Evolutionary conservation across 108 stramenopile species (phyloP), one percentile per base, ranked within the genome.

Genomic region (Nitzschia sp.): DNA sequence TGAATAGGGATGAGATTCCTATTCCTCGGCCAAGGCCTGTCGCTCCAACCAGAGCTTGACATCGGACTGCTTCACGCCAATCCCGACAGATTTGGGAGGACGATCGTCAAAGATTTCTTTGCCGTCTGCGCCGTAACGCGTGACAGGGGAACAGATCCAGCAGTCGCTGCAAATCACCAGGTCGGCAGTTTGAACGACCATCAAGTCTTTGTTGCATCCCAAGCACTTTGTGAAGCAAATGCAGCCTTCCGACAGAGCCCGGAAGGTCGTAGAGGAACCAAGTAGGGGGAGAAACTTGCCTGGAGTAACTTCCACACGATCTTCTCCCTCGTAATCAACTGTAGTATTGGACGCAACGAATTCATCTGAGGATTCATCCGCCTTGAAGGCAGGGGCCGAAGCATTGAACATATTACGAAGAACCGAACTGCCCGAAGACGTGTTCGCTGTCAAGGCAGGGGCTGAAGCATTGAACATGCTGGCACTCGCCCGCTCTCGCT

Each of bases 131-230:
- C 38, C 38, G 13, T 42, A 42, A 9, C 13, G 6, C 9, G 38
- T 6, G 13, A 59, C 58, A 15, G 58, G 58, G 13, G 32, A 29
- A 4, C 30, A 19, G 2, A 59, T n/a, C 58, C 58, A 59, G 31
- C 58, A 59, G 21, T 59, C 58, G n/a, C 31, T 33, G 21, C 58
- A 59, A 19, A 59, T 1, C 2, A 59, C 58, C 58, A 59, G n/a
- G 3, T 42, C 38, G 38, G 38, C 38, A 42, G 13, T 9, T 42
- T 6, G 38, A 42, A 42, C 38, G 38, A 42, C 38, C 38, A 42
- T 42, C 9, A 42, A 13, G 9, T 42, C 38, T 42, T 42, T 42
- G 13, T 42, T 42, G 38, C 38, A 42, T 42, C 38, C 38, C 38
- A 42, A 42, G 38, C 38, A 42, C 13, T 6, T 13, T 13, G 38